Evolutionary conservation across 371 early-diverging fungal species (phyloP), one percentile per base, ranked within the genome.

Genomic region (Circinella umbellata): DNA sequence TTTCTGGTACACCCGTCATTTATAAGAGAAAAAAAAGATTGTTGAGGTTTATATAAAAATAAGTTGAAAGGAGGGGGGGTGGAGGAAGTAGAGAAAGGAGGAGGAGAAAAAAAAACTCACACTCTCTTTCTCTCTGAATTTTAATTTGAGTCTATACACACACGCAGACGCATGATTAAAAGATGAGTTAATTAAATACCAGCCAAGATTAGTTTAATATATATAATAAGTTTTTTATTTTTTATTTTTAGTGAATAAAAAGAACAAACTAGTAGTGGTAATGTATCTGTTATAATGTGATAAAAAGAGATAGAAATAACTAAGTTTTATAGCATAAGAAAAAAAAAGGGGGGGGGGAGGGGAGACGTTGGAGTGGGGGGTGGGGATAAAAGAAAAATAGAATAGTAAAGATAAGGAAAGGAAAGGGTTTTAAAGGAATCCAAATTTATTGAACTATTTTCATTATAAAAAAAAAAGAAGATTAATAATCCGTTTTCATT

Each of bases 1-100:
- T 34, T 57, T 57, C 57, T 10, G 57, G 27, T n/a, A 57, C 57
- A 34, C 57, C 57, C 57, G 57, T 57, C 57, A 57, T 57, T 20
- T 37, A 27, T 27, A 17, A 34, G 15, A 51, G 4, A 49, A 49
- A 49, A 4, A 14, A 4, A 4, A n/a, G 4, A 17, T 51, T 5
- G 1, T 51, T 5, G n/a, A 51, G 14, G 15, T 15, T 51, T 15
- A 51, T 5, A 51, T 1, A 51, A 51, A 15, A n/a, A n/a, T 4
- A 51, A 51, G 51, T 27, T 27, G 27, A 27, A 51, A 51, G 15
- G 1, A 51, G 51, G 15, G 17, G 15, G n/a, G 1, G 5, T 8
- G 51, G 5, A 6, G 51, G 14, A 51, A 51, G 42, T 9, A 1
- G 42, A 11, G 6, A 42, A 42, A 3, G 8, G 53, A 18, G 53